Conservation (phyloP, 371 early-diverging fungal genomes). For the Saksenaea vasiformis region DNA sequence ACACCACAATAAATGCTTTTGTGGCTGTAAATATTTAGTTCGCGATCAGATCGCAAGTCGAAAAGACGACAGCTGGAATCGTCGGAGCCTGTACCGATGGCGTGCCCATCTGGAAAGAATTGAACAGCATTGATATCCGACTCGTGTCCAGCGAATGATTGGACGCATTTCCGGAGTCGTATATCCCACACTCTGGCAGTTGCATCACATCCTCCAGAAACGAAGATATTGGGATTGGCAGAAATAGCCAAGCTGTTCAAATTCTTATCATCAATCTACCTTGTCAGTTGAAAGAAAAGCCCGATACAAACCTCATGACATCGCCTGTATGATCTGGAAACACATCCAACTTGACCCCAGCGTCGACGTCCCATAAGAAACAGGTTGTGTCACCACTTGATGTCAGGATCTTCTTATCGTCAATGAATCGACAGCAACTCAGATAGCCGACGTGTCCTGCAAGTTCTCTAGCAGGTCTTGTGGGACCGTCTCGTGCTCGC, state of each 20-base stretch:
- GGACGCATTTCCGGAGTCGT: constrained; percentile 88
- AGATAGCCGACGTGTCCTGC: constrained; percentile 96
- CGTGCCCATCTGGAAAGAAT: constrained; percentile 96
- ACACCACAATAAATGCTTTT: constrained; percentile 91
- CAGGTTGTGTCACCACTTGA: constrained; percentile 97
- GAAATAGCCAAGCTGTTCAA: constrained; percentile 44
- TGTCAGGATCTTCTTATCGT: constrained; percentile 93
- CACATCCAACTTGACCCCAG: constrained; percentile 90
- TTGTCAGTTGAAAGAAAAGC: neutral
- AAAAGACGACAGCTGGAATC: constrained; percentile 95
- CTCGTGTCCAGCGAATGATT: constrained; percentile 95
- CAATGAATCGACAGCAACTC: constrained; percentile 94
- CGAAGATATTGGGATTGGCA: constrained; percentile 91
- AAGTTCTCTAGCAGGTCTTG: constrained; percentile 92
- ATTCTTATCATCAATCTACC: neutral
- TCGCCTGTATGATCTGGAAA: constrained; percentile 98
- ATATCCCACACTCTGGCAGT: constrained; percentile 98
- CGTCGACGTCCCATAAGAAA: constrained; percentile 98
- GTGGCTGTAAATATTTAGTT: constrained; percentile 92
- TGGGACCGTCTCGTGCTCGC: constrained; percentile 86
- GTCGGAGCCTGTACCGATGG: constrained; percentile 94
- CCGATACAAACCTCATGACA: constrained; percentile 82
- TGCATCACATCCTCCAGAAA: constrained; percentile 95
- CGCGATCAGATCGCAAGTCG: constrained; percentile 93
- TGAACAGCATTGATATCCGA: constrained; percentile 97